These are phyloP conservation scores for Chiua virens DNA, from an alignment of 768 basidiomycete genomes.

Conservation along the genomic window DNA sequence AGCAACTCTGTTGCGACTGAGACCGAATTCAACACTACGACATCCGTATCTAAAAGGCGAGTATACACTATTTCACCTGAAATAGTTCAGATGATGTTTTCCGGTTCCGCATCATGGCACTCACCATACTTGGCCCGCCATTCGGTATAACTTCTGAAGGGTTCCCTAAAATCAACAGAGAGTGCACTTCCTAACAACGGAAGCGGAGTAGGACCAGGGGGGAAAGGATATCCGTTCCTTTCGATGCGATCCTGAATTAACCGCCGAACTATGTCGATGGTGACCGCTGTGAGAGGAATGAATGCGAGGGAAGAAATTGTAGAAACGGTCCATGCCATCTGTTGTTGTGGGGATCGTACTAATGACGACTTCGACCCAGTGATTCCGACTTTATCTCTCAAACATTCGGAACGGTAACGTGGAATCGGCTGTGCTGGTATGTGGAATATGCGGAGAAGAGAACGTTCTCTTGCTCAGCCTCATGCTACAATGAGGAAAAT, in stretches of 20 bases:
- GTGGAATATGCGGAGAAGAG: not conserved
- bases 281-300: not conserved
- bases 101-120: not conserved
- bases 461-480: not conserved
- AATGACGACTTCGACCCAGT: not conserved
- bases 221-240: constrained; percentile 13
- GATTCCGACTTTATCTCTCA: constrained; percentile 3
- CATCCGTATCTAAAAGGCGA: constrained; percentile 44
- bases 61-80: constrained; percentile 49
- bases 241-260: constrained; percentile 6
- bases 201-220: constrained; percentile 20
- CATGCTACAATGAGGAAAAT: too few species aligned
- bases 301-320: constrained; percentile 3
- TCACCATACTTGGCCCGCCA: constrained; percentile 21
- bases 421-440: not conserved
- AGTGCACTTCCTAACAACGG: constrained; percentile 21
- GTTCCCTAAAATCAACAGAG: constrained; percentile 13
- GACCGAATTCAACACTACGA: constrained; percentile 46
- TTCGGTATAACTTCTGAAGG: constrained; percentile 16
- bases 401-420: not conserved
- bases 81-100: not conserved
- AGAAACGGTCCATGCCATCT: constrained; percentile 11
- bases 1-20: constrained; percentile 46
- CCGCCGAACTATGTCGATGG: not conserved
- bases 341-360: not conserved